Conservation (phyloP, 2,329 filamentous ascomycete species). For the Calonectria fujianensis region DNA sequence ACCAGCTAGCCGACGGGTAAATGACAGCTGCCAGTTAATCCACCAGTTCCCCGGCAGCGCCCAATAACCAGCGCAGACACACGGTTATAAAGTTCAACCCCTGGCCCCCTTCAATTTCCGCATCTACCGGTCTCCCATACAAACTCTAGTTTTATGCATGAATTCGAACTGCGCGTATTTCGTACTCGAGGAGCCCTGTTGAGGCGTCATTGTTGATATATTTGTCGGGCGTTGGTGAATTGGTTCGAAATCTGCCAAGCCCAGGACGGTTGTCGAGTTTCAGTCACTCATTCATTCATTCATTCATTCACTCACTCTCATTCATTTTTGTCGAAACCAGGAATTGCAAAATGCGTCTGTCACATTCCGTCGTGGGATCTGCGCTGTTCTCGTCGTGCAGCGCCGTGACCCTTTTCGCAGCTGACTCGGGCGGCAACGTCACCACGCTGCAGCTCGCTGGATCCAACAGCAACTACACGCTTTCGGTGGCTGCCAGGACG, state of each 20-base stretch:
- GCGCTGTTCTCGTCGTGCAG: constrained; percentile 31
- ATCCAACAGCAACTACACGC: constrained; percentile 11
- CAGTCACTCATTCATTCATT: not conserved
- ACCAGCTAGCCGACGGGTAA: constrained; percentile 15
- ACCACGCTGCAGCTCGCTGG: constrained; percentile 45
- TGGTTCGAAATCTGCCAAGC: not conserved
- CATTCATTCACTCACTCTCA: not conserved
- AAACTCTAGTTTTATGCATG: constrained; percentile 20
- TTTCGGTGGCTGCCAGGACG: constrained; percentile 37
- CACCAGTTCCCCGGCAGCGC: constrained; percentile 7
- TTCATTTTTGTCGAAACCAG: no score
- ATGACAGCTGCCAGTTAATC: constrained; percentile 3
- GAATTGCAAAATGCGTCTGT: constrained; percentile 27
- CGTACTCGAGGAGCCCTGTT: not conserved
- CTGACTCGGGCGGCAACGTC: constrained; percentile 48
- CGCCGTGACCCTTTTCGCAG: constrained; percentile 50
- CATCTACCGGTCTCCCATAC: not conserved
- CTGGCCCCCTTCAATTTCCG: constrained; percentile 27
- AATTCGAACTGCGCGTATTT: constrained; percentile 10
- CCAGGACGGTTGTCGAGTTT: not conserved
- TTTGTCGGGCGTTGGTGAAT: not conserved
- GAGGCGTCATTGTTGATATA: constrained; percentile 9
- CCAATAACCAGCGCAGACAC: not conserved
- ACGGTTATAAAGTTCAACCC: not conserved
- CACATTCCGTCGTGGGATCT: constrained; percentile 25